phyloP scores from a whole-genome alignment of 2,329 filamentous ascomycete species.

The Huntiella savannae region DNA sequence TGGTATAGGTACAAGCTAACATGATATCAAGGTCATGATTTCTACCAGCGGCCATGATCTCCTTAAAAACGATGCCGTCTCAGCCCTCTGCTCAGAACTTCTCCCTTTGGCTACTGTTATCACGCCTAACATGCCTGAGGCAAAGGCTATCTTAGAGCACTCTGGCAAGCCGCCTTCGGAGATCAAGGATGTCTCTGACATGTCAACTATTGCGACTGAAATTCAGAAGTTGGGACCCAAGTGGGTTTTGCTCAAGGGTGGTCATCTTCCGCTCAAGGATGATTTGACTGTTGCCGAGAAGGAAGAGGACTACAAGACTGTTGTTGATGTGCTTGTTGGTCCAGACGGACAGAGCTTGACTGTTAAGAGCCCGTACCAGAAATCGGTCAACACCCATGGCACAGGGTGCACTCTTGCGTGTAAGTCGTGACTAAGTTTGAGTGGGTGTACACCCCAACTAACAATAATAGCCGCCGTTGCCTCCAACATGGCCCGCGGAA shows the following conservation, averaged over 20 bases:
- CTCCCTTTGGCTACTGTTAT: slow-evolving; percentile 49
- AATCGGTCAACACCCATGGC: slow-evolving; percentile 71
- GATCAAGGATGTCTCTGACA: slow-evolving; percentile 34
- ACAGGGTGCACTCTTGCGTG: slow-evolving; percentile 88
- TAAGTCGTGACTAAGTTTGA: slow-evolving; percentile 23
- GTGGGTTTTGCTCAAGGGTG: slow-evolving; percentile 77
- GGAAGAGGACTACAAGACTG: slow-evolving; percentile 40
- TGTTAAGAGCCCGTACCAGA: slow-evolving; percentile 52
- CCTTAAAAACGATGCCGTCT: slow-evolving; percentile 44
- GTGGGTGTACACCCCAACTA: background rate
- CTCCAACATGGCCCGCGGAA: slow-evolving; percentile 46
- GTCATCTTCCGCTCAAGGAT: slow-evolving; percentile 60
- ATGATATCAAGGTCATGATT: slow-evolving; percentile 61
- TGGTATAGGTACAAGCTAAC: background rate
- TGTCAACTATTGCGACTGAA: slow-evolving; percentile 47
- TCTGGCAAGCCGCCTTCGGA: slow-evolving; percentile 21
- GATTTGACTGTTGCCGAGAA: slow-evolving; percentile 38
- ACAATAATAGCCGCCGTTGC: slow-evolving; percentile 44
- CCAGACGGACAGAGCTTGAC: slow-evolving; percentile 32
- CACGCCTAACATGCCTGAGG: slow-evolving; percentile 64
- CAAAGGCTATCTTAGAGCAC: slow-evolving; percentile 40
- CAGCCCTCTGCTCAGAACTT: slow-evolving; percentile 37
- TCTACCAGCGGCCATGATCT: slow-evolving; percentile 59
- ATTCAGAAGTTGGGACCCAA: slow-evolving; percentile 52
- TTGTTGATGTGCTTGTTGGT: slow-evolving; percentile 63